phyloP scores from a whole-genome alignment of 2,329 filamentous ascomycete species.

The Hypocreales sp. region DNA sequence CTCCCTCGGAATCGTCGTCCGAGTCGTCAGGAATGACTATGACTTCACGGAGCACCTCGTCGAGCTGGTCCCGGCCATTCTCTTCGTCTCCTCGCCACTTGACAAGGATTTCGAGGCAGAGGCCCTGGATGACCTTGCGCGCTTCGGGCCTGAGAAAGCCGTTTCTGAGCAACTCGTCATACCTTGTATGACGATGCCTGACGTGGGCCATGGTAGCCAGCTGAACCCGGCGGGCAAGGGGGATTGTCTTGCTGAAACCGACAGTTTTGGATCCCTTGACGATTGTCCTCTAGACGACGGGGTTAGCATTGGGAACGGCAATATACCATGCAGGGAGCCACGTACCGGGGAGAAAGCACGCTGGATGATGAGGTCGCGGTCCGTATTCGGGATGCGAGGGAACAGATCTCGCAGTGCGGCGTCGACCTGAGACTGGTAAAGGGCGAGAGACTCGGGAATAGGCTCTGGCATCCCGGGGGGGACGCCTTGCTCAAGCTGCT shows the following conservation, averaged over 20 bases:
- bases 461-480: slow-evolving; percentile 18
- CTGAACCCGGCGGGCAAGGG: slow-evolving; percentile 46
- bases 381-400: slow-evolving; percentile 48
- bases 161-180: slow-evolving; percentile 44
- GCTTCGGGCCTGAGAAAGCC: slow-evolving; percentile 14
- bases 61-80: slow-evolving; percentile 49
- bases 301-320: slow-evolving; percentile 5
- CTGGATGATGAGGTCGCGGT: slow-evolving; percentile 45
- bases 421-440: slow-evolving; percentile 48
- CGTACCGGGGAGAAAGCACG: slow-evolving; percentile 48
- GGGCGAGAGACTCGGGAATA: slow-evolving; percentile 41
- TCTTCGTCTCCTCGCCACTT: slow-evolving; percentile 61
- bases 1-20: slow-evolving; percentile 24
- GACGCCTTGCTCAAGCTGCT: neutral
- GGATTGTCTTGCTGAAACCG: slow-evolving; percentile 35
- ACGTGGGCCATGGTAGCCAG: slow-evolving; percentile 52
- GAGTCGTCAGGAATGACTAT: slow-evolving; percentile 50
- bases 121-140: slow-evolving; percentile 41
- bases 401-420: slow-evolving; percentile 47
- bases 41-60: slow-evolving; percentile 51
- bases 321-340: slow-evolving; percentile 4
- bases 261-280: slow-evolving; percentile 40
- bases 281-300: slow-evolving; percentile 24
- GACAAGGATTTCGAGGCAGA: slow-evolving; percentile 49
- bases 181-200: slow-evolving; percentile 49